A percentile compares a stretch with the other conserved stretches of the same genome.
Evolutionary conservation across 495 filamentous ascomycete species (phyloP).

Genomic region (Talaromyces wortmannii): DNA sequence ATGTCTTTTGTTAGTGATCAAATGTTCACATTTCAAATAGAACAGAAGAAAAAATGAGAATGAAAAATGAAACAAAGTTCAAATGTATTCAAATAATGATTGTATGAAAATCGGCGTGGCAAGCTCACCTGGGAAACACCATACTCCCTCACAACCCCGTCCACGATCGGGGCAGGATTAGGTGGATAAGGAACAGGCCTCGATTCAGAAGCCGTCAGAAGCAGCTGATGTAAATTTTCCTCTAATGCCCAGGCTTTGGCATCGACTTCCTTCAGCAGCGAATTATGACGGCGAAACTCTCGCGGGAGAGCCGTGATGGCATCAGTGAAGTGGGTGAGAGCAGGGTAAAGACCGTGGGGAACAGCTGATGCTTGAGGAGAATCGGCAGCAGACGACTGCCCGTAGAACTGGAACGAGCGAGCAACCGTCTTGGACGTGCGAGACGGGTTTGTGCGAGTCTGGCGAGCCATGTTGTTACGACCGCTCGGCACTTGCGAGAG

Average conservation of each 20-base stretch:
- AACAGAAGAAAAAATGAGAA: neutral
- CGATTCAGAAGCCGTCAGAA: conserved; percentile 58
- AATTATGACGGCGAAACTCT: conserved; percentile 91
- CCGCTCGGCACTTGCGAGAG: conserved; percentile 27
- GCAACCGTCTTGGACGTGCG: conserved; percentile 51
- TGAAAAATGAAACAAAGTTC: neutral
- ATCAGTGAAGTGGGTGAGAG: conserved; percentile 90
- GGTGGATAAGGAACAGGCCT: conserved; percentile 34
- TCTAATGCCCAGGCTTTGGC: conserved; percentile 65
- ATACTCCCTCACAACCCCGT: conserved; percentile 32
- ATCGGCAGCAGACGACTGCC: conserved; percentile 23
- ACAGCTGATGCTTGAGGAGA: conserved; percentile 24
- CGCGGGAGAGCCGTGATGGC: conserved; percentile 86
- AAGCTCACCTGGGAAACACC: conserved; percentile 24
- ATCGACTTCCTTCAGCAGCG: conserved; percentile 92
- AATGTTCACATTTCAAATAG: conserved; percentile 4
- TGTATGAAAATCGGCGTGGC: neutral
- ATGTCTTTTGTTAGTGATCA: neutral
- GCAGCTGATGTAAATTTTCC: conserved; percentile 58
- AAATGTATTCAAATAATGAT: neutral
- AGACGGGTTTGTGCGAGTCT: conserved; percentile 55
- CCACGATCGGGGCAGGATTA: conserved; percentile 32
- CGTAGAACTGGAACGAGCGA: conserved; percentile 40
- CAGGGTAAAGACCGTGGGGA: conserved; percentile 74
- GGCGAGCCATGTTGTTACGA: conserved; percentile 46